phyloP scores from a whole-genome alignment of 1,284 basidiomycete species.

The Boletellus sp. region DNA sequence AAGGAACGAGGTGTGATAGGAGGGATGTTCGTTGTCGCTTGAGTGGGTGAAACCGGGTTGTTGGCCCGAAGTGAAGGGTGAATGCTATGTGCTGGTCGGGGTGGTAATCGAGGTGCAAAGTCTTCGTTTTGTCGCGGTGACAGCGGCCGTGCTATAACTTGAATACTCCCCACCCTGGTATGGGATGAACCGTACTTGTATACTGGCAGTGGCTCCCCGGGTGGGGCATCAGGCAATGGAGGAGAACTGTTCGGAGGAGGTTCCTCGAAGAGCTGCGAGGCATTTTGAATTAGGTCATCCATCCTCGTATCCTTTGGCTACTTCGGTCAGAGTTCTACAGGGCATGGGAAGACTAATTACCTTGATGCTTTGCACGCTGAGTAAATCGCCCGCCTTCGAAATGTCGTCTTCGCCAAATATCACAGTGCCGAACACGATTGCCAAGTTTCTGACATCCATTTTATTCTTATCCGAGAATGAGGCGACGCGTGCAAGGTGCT shows the following conservation, averaged over 20 bases:
- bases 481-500: conserved; percentile 82
- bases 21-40: conserved; percentile 32
- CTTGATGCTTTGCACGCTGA: conserved; percentile 71
- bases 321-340: conserved; percentile 1
- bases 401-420: conserved; percentile 89
- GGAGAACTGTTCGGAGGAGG: conserved; percentile 42
- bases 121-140: conserved; percentile 48
- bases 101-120: conserved; percentile 67
- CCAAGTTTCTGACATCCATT: conserved; percentile 90
- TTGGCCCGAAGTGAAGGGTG: conserved; percentile 63
- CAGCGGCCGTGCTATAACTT: conserved; percentile 22
- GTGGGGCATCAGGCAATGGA: conserved; percentile 64
- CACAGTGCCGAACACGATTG: conserved; percentile 81
- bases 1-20: conserved; percentile 24
- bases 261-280: conserved; percentile 61
- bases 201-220: conserved; percentile 51
- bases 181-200: conserved; percentile 66
- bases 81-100: conserved; percentile 68
- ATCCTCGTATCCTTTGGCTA: conserved; percentile 73
- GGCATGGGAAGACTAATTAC: conserved; percentile 36
- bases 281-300: conserved; percentile 81
- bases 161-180: conserved; percentile 55
- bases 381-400: conserved; percentile 68
- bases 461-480: conserved; percentile 77
- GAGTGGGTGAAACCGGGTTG: conserved; percentile 40